Percentiles rank a stretch among this genome's conserved stretches.
These are phyloP conservation scores for Alectoria sarmentosa DNA, from an alignment of 495 filamentous ascomycete species.

Conservation along the genomic window DNA sequence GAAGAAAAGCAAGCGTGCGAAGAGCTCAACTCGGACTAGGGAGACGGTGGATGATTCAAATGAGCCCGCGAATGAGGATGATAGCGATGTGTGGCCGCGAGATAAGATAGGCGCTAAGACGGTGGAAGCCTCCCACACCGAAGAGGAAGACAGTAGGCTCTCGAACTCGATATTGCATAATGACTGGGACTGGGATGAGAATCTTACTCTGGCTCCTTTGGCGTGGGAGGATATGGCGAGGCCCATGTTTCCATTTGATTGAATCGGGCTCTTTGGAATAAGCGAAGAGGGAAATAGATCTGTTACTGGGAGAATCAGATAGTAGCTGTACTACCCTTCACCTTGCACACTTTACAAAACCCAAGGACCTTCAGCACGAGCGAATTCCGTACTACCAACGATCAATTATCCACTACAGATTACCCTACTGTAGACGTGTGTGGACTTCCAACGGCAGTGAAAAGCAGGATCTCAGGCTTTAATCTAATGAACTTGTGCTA, in stretches of 20 bases:
- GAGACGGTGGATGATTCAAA: neutral
- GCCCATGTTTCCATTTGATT: conserved; percentile 25
- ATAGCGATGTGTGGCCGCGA: conserved; percentile 2
- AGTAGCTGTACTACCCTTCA: conserved; percentile 32
- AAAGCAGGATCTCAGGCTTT: too few relatives aligned
- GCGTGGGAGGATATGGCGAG: conserved; percentile 27
- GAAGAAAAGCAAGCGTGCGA: conserved; percentile 1
- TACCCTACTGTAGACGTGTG: neutral
- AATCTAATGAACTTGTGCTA: too few relatives aligned
- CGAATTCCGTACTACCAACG: neutral
- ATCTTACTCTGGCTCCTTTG: conserved; percentile 25
- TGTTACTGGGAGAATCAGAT: conserved; percentile 42
- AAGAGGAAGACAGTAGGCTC: conserved; percentile 16
- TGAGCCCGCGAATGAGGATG: neutral
- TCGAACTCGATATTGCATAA: conserved; percentile 17
- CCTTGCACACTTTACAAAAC: conserved; percentile 27
- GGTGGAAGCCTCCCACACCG: conserved; percentile 6
- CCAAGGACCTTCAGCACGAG: neutral
- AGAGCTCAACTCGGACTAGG: neutral
- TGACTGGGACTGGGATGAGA: conserved; percentile 23
- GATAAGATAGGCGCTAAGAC: neutral
- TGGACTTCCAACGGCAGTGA: neutral
- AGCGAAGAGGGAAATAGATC: neutral
- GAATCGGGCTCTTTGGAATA: neutral
- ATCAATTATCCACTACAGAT: neutral